Evolutionary conservation across 768 basidiomycete genomes (phyloP), one percentile per base, ranked within the genome.

Genomic region (Fomitopsis serialis): DNA sequence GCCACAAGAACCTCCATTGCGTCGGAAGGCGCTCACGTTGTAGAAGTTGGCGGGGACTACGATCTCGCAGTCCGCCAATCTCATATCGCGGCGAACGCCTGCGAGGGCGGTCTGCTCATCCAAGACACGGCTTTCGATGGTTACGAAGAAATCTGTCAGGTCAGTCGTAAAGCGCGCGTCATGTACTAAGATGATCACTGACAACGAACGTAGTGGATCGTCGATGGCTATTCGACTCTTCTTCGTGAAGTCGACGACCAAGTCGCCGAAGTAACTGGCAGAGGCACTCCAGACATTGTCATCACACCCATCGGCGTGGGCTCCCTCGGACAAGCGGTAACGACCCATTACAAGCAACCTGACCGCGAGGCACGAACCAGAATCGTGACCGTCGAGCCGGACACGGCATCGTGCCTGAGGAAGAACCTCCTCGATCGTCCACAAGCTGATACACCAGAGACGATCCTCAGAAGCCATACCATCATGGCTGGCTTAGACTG

Each of bases 151-250:
- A 51, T 43, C 6, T 22, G 35, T 9, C 25, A 51, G 50, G 50
- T 51, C 6, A n/a, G 35, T 19, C 19, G 34, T 12, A 22, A 3
- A 15, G 15, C 15, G 13, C 25, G 29, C 32, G 8, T 32, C 17
- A 25, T 17, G 19, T 6, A 32, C 27, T 17, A 22, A 48, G 4
- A 34, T 8, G 9, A 8, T 15, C 9, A 48, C 45, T 46, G 27
- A 24, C 25, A 7, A 11, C 12, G n/a, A 9, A n/a, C 19, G 17
- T 40, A 51, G 50, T 51, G 50, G 50, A 43, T 51, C 32, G 50
- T 51, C 19, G 50, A 51, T 19, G 50, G 50, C 12, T 51, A 51
- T 24, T 51, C 50, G 24, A 51, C 50, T 2, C 24, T 51, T 22
- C 24, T 51, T 5, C n/a, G 13, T 7, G 50, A 51, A 36, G 7